A percentile compares a stretch with the other conserved stretches of the same genome.
phyloP scores from a whole-genome alignment of 108 stramenopile species.

The Cyclotella baltica region DNA sequence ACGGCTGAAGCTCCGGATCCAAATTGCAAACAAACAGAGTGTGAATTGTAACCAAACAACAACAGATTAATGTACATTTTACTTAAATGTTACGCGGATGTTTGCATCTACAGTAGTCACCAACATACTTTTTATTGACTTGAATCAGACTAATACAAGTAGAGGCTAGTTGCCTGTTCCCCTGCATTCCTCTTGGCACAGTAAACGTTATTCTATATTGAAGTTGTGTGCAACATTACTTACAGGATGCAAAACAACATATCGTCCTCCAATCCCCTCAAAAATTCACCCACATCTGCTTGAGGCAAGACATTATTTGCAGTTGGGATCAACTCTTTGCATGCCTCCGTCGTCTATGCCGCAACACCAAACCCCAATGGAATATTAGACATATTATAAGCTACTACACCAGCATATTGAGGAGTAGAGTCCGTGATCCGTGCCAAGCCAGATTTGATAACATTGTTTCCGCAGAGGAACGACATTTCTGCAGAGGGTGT shows the following conservation, averaged over 20 bases:
- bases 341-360: conserved; percentile 94
- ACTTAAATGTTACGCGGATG: too few species aligned
- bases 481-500: conserved; percentile 98
- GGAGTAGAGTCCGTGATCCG: conserved; percentile 98
- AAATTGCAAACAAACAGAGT: conserved; percentile 47
- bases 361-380: conserved; percentile 99
- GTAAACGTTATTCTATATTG: too few species aligned
- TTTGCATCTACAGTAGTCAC: too few species aligned
- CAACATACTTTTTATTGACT: too few species aligned
- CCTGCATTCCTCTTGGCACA: too few species aligned
- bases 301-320: conserved; percentile 98
- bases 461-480: conserved; percentile 98
- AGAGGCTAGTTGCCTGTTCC: too few species aligned
- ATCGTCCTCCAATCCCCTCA: conserved; percentile 95
- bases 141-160: not conserved
- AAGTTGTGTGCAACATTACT: too few species aligned
- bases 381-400: conserved; percentile 95
- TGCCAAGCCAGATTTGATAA: conserved; percentile 94
- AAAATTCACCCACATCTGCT: conserved; percentile 98
- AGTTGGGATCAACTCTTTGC: conserved; percentile 92
- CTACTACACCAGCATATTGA: conserved; percentile 98
- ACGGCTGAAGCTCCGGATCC: conserved; percentile 67
- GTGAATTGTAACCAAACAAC: conserved; percentile 51
- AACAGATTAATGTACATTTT: too few species aligned
- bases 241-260: conserved; percentile 73